These are phyloP conservation scores for Lepidium africanum DNA, from an alignment of 345 rosid genomes.

Conservation along the genomic window DNA sequence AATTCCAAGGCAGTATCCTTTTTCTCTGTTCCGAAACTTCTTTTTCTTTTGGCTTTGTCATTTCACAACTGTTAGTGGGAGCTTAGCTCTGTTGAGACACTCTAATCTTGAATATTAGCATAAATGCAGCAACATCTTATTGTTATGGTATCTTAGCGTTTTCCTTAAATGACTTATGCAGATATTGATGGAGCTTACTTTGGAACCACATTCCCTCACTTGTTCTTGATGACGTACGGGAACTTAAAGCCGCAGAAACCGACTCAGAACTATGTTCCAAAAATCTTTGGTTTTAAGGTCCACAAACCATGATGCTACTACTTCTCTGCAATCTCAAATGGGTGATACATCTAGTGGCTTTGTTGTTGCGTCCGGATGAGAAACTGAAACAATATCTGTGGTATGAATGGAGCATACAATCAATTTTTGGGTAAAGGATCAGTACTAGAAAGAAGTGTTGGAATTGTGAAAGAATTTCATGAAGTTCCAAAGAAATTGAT, in stretches of 20 bases:
- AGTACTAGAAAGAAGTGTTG: not conserved
- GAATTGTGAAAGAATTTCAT: not conserved
- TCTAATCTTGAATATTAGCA: not conserved
- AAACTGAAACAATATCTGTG: not conserved
- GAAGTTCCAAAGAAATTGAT: not conserved
- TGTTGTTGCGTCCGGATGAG: not conserved
- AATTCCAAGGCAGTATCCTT: slow-evolving; percentile 92
- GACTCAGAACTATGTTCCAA: slow-evolving; percentile 58
- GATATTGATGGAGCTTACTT: slow-evolving; percentile 98
- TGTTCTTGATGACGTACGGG: slow-evolving; percentile 83
- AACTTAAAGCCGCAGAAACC: slow-evolving; percentile 84
- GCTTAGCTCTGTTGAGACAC: not conserved
- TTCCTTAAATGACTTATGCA: slow-evolving; percentile 35
- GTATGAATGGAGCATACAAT: not conserved
- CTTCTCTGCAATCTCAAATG: not conserved
- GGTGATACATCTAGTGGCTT: not conserved
- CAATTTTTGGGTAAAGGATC: not conserved
- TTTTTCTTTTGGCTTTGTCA: not conserved
- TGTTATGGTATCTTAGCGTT: slow-evolving; percentile 17
- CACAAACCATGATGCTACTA: slow-evolving; percentile 47
- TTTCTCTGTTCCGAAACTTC: not conserved
- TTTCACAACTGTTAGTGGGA: not conserved
- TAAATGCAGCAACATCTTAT: not conserved
- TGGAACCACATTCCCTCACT: slow-evolving; percentile 90
- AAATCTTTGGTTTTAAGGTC: slow-evolving; percentile 88